Conservation (phyloP, 345 rosid species). For the Erucastrum elatum region DNA sequence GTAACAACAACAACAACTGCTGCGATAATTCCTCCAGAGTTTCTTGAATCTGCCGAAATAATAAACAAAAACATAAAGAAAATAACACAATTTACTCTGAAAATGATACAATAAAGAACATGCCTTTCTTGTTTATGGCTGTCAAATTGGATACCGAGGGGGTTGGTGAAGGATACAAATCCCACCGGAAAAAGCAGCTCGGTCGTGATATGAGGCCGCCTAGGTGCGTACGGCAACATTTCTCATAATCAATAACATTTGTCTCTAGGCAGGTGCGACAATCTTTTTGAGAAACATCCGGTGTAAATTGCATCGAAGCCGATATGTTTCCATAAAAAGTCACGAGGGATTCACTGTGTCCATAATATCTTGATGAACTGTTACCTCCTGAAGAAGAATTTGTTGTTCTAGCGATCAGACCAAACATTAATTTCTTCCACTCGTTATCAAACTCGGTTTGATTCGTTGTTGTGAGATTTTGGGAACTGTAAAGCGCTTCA, state of each 20-base stretch:
- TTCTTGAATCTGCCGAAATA: not conserved
- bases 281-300: conserved; percentile 36
- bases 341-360: not conserved
- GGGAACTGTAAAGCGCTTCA: not conserved
- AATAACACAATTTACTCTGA: not conserved
- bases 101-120: not conserved
- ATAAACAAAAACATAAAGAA: not conserved
- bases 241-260: not conserved
- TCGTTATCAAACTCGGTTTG: not conserved
- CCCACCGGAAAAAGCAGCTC: not conserved
- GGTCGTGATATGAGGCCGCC: conserved; percentile 11
- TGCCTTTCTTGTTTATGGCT: not conserved
- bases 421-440: not conserved
- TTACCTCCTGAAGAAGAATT: not conserved
- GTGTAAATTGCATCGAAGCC: conserved; percentile 37
- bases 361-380: not conserved
- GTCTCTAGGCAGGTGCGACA: conserved; percentile 24
- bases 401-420: not conserved
- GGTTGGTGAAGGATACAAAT: conserved; percentile 3
- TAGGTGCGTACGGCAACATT: conserved; percentile 11
- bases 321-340: not conserved
- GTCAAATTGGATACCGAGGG: not conserved
- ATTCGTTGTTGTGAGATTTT: not conserved
- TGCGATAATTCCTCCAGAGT: conserved; percentile 1
- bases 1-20: conserved; percentile 4